Evolutionary conservation across 2,329 filamentous ascomycete genomes (phyloP), one percentile per base, ranked within the genome.

Genomic region (Chrysosporium keratinophilum): DNA sequence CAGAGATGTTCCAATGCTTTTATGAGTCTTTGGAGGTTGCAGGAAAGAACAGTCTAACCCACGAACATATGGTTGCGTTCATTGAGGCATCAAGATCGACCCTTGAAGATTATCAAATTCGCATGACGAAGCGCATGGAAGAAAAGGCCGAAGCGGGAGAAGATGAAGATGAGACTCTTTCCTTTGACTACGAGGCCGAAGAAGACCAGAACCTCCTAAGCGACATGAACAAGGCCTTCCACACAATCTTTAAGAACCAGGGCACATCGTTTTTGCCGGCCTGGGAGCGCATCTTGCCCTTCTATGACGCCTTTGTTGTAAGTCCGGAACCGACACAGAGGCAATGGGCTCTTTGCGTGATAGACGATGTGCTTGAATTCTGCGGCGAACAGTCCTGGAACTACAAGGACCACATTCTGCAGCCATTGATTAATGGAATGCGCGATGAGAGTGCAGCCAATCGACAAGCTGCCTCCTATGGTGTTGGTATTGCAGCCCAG

Each of bases 151-250:
- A 91, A 19, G 82, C 83, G 2, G 89, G 94, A 51, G 91, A 97
- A 55, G 90, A 85, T 14, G 91, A 96, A 60, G 90, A 96, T 64
- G 84, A 93, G 56, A 84, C 84, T 14, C 87, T 96, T 62, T 91
- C 96, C 50, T 81, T 84, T 43, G 78, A 94, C 33, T 85, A 94
- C 62, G 93, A 91, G 11, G 90, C 98, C 46, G 93, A 98, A 69
- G 93, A 98, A 62, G 93, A 98, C 67, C 91, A 97, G 71, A 95
- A 89, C 19, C 78, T 98, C 15, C 79, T 98, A 42, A 95, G 90
- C 1, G 93, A 98, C 66, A 98, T 98, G 93, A 98, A 98, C 81
- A 98, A 98, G 77, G 91, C 93, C 0, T 98, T 95, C 79, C 93
- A 98, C 72, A 91, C 89, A 57, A 88, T 98, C 60, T 98, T 98